These are phyloP conservation scores for Herpetospermum pedunculosum DNA, from an alignment of 306 rosid genomes.

Conservation along the genomic window DNA sequence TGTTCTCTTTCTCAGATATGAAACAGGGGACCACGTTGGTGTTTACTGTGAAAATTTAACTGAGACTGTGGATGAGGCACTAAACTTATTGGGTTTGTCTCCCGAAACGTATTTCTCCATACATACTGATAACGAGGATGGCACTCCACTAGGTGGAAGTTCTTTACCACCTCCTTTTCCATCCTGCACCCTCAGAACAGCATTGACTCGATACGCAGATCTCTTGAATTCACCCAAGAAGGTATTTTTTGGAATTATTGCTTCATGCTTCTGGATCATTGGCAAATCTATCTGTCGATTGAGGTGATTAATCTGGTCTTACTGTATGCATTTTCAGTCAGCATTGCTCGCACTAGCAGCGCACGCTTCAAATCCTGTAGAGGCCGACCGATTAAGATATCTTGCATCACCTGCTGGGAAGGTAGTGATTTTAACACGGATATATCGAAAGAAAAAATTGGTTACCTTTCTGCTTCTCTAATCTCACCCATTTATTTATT, in stretches of 20 bases:
- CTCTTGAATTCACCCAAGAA: constrained; percentile 84
- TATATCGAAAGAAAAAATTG: not conserved
- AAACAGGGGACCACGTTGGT: constrained; percentile 98
- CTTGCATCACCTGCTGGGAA: constrained; percentile 96
- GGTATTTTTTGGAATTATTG: constrained; percentile 30
- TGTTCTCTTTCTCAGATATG: constrained; percentile 48
- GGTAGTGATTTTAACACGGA: constrained; percentile 31
- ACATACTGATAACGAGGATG: constrained; percentile 70
- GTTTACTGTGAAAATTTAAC: constrained; percentile 83
- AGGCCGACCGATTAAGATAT: constrained; percentile 76
- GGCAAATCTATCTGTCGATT: not conserved
- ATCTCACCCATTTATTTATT: not conserved
- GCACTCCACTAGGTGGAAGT: constrained; percentile 68
- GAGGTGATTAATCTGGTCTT: not conserved
- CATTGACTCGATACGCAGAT: constrained; percentile 71
- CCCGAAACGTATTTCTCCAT: constrained; percentile 75
- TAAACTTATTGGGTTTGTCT: constrained; percentile 51
- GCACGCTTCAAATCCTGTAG: constrained; percentile 75
- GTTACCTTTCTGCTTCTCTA: not conserved
- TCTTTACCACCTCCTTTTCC: constrained; percentile 74
- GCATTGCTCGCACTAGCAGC: constrained; percentile 80
- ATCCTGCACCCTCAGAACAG: constrained; percentile 65
- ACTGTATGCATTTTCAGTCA: constrained; percentile 34
- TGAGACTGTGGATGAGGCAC: constrained; percentile 73
- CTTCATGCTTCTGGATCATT: not conserved